phyloP scores from a whole-genome alignment of 768 basidiomycete species.

The Xerocomellus chrysenteron region DNA sequence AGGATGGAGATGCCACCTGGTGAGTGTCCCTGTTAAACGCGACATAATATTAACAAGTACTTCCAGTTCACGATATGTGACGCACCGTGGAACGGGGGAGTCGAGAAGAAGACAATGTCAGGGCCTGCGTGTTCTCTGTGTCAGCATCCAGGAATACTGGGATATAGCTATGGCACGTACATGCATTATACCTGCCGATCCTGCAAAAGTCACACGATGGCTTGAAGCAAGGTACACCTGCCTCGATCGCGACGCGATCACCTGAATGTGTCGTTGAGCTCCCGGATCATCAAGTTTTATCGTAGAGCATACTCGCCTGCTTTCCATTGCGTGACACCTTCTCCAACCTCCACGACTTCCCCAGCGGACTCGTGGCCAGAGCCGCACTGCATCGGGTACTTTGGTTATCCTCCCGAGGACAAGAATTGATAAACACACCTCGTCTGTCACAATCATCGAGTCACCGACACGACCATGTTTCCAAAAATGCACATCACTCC shows the following conservation, averaged over 20 bases:
- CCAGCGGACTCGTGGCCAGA: conserved; percentile 73
- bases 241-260: conserved; percentile 69
- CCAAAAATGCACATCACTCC: conserved; percentile 77
- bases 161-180: conserved; percentile 24
- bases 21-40: conserved; percentile 49
- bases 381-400: conserved; percentile 45
- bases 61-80: not conserved
- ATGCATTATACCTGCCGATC: conserved; percentile 65
- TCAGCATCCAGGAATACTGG: not conserved
- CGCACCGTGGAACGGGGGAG: conserved; percentile 64
- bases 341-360: conserved; percentile 61
- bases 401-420: not conserved
- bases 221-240: conserved; percentile 65
- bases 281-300: not conserved
- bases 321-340: conserved; percentile 68
- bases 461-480: conserved; percentile 67
- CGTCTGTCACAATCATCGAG: conserved; percentile 69
- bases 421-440: conserved; percentile 36
- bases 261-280: conserved; percentile 34
- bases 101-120: conserved; percentile 64
- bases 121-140: conserved; percentile 25
- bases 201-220: conserved; percentile 61
- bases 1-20: conserved; percentile 65
- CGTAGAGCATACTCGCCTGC: conserved; percentile 35
- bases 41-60: not conserved